Evolutionary conservation across 2,329 filamentous ascomycete species (phyloP).

Genomic region (Coniochaeta hoffmannii): DNA sequence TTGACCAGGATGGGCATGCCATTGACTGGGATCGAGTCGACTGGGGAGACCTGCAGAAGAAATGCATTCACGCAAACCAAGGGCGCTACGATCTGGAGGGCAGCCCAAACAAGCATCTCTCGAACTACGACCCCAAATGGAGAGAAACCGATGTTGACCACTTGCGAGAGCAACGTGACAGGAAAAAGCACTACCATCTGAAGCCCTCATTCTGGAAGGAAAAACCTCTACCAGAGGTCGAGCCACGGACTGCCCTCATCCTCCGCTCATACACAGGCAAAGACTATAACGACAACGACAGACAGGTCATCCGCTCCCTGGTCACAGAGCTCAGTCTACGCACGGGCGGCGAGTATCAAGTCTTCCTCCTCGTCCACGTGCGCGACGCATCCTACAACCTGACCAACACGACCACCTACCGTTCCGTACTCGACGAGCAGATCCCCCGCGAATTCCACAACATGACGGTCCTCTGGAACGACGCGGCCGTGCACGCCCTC

Average conservation of each 20-base stretch:
- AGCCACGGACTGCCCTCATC: conserved; percentile 62
- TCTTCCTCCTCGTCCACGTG: conserved; percentile 74
- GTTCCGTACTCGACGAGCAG: conserved; percentile 43
- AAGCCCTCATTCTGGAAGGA: neutral
- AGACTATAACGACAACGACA: conserved; percentile 70
- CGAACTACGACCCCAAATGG: conserved; percentile 10
- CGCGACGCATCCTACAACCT: conserved; percentile 50
- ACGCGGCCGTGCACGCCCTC: conserved; percentile 64
- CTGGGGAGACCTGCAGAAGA: conserved; percentile 64
- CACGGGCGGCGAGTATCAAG: conserved; percentile 73
- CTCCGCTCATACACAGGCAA: conserved; percentile 71
- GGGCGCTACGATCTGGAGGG: conserved; percentile 48
- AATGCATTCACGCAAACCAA: conserved; percentile 59
- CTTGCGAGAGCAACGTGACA: neutral
- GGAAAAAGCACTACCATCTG: neutral
- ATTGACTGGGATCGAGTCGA: conserved; percentile 57
- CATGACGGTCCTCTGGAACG: conserved; percentile 69
- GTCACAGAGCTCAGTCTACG: conserved; percentile 70
- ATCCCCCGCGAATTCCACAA: conserved; percentile 43
- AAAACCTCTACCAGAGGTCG: conserved; percentile 13
- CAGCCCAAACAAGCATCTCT: conserved; percentile 34
- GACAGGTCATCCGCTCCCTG: conserved; percentile 70
- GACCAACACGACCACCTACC: conserved; percentile 50
- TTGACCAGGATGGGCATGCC: conserved; percentile 35
- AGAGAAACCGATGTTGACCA: neutral